Percentiles rank a stretch among this genome's conserved stretches.
Conservation (phyloP, 306 rosid species). For the Fragaria nilgerrensis region DNA sequence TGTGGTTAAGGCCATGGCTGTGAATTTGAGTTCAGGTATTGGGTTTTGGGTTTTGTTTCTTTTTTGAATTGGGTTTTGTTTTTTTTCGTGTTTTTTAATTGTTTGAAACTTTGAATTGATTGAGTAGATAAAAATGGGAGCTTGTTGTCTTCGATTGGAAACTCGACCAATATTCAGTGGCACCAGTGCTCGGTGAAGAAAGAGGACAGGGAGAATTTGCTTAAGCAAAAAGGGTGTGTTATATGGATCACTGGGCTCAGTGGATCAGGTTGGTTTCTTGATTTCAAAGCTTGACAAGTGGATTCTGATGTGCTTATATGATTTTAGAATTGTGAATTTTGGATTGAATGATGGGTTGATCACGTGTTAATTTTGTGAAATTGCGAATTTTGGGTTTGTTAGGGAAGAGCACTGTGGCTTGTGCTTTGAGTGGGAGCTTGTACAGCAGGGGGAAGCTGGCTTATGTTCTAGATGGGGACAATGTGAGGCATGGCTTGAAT, state of each 20-base stretch:
- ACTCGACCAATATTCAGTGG: slow-evolving; percentile 69
- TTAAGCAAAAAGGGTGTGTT: slow-evolving; percentile 67
- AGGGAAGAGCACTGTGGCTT: slow-evolving; percentile 97
- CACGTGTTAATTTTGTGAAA: slow-evolving; percentile 5
- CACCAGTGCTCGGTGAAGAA: slow-evolving; percentile 57
- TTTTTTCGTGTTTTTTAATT: not conserved
- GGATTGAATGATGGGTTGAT: not conserved
- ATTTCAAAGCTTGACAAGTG: not conserved
- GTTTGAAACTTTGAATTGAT: not conserved
- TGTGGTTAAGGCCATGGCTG: slow-evolving; percentile 34
- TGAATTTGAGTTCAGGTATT: slow-evolving; percentile 36
- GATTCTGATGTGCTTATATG: not conserved
- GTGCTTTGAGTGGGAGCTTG: slow-evolving; percentile 81
- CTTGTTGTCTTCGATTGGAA: slow-evolving; percentile 46
- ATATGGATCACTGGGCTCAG: slow-evolving; percentile 84
- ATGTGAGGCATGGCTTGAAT: slow-evolving; percentile 91
- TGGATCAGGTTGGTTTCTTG: slow-evolving; percentile 54
- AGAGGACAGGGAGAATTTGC: slow-evolving; percentile 50
- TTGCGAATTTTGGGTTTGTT: not conserved
- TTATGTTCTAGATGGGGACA: slow-evolving; percentile 93
- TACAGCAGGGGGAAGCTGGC: slow-evolving; percentile 65
- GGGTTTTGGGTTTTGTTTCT: not conserved
- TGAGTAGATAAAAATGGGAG: slow-evolving; percentile 39
- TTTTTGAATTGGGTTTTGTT: not conserved
- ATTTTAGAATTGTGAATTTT: not conserved